Evolutionary conservation across 495 filamentous ascomycete species (phyloP).

Genomic region (Neurospora sp.): DNA sequence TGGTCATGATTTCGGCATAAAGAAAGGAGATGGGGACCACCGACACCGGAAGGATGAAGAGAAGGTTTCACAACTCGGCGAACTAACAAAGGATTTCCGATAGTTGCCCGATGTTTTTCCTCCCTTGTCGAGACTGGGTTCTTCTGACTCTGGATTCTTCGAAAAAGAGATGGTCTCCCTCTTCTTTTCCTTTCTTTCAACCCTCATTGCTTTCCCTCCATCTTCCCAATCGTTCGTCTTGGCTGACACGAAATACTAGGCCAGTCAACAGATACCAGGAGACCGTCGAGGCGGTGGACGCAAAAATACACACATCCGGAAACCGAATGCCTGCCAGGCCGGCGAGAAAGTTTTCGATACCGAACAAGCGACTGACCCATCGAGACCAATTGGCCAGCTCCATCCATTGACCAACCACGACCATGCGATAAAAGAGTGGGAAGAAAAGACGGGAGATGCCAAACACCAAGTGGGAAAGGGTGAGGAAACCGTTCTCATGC

Average conservation of each 20-base stretch:
- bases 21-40: background rate
- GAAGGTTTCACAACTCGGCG: background rate
- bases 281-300: background rate
- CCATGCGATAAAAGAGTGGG: background rate
- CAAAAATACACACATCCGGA: background rate
- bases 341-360: background rate
- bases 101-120: background rate
- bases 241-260: background rate
- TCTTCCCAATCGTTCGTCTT: background rate
- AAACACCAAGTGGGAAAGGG: background rate
- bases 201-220: background rate
- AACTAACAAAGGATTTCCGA: background rate
- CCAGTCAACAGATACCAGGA: background rate
- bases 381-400: background rate
- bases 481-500: background rate
- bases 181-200: background rate
- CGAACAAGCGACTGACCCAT: background rate
- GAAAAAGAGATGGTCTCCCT: background rate
- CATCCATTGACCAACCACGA: background rate
- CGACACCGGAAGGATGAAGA: background rate
- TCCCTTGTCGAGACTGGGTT: background rate
- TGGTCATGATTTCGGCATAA: background rate
- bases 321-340: background rate
- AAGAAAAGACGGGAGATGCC: background rate
- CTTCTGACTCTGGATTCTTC: background rate